Conservation (phyloP, 345 rosid genomes). For the Hibiscus syriacus region DNA sequence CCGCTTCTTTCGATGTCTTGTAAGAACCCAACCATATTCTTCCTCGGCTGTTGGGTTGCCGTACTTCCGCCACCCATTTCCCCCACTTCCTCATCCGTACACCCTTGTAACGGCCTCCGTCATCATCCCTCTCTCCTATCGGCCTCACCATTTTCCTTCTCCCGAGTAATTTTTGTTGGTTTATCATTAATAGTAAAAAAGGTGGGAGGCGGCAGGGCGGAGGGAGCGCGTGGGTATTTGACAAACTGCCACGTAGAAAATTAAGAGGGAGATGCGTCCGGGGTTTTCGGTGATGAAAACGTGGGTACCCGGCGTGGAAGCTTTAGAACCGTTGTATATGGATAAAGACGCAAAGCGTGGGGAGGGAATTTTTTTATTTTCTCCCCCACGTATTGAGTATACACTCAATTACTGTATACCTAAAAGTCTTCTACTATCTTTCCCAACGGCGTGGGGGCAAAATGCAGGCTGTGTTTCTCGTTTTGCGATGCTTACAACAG, state of each 20-base stretch:
- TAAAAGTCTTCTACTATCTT: no score
- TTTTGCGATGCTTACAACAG: background rate
- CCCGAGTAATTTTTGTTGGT: background rate
- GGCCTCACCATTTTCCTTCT: constrained; percentile 16
- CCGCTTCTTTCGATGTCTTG: constrained; percentile 51
- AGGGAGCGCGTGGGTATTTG: background rate
- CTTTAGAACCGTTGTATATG: background rate
- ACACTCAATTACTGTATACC: no score
- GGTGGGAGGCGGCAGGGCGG: background rate
- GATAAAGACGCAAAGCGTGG: background rate
- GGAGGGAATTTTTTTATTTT: background rate
- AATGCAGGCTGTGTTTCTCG: background rate
- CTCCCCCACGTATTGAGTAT: no score
- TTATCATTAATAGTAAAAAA: background rate
- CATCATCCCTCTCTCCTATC: constrained; percentile 1
- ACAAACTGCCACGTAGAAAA: background rate
- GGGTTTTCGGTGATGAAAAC: background rate
- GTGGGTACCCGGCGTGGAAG: background rate
- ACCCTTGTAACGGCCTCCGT: constrained; percentile 32
- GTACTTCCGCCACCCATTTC: constrained; percentile 66
- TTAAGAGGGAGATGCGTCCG: background rate
- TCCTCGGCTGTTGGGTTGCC: constrained; percentile 45
- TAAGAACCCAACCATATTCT: constrained; percentile 67
- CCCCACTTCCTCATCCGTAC: constrained; percentile 79
- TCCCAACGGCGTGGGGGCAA: no score